Conservation (phyloP, 306 rosid genomes). For the Corylus heterophylla region DNA sequence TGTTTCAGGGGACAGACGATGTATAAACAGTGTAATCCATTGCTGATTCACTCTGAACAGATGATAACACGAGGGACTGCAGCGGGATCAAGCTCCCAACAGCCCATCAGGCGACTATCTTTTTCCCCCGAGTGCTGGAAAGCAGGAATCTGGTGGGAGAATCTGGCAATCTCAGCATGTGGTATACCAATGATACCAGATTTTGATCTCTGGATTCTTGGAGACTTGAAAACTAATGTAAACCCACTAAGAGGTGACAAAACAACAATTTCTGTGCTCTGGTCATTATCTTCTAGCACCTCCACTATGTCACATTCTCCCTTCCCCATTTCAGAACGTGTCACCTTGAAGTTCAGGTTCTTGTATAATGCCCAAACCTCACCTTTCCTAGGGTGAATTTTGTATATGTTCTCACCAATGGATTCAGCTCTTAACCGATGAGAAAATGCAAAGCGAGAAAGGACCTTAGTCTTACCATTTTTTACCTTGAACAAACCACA, state of each 20-base stretch:
- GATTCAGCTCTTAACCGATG: constrained; percentile 40
- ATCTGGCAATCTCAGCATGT: constrained; percentile 39
- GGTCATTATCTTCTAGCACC: constrained; percentile 44
- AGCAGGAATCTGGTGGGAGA: constrained; percentile 67
- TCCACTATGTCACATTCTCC: constrained; percentile 56
- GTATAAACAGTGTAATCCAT: constrained; percentile 1
- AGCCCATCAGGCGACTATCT: constrained; percentile 44
- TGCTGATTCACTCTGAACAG: constrained; percentile 27
- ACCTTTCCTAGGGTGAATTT: constrained; percentile 62
- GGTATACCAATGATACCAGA: constrained; percentile 38
- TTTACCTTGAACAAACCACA: constrained; percentile 54
- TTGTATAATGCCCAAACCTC: constrained; percentile 65
- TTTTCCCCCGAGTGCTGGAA: constrained; percentile 41
- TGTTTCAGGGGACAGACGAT: constrained; percentile 5
- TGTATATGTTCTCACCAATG: constrained; percentile 25
- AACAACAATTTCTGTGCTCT: constrained; percentile 38
- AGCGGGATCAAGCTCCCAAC: constrained; percentile 67
- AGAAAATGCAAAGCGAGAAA: constrained; percentile 43
- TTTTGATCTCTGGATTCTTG: constrained; percentile 57
- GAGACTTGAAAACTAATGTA: constrained; percentile 49
- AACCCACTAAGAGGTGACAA: constrained; percentile 30
- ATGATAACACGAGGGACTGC: constrained; percentile 41
- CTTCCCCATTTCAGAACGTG: constrained; percentile 30
- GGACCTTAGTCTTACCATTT: constrained; percentile 17
- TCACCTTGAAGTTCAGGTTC: constrained; percentile 36